Base-by-base conservation (phyloP, 768 basidiomycete species). In the Calocybe cyanea region DNA sequence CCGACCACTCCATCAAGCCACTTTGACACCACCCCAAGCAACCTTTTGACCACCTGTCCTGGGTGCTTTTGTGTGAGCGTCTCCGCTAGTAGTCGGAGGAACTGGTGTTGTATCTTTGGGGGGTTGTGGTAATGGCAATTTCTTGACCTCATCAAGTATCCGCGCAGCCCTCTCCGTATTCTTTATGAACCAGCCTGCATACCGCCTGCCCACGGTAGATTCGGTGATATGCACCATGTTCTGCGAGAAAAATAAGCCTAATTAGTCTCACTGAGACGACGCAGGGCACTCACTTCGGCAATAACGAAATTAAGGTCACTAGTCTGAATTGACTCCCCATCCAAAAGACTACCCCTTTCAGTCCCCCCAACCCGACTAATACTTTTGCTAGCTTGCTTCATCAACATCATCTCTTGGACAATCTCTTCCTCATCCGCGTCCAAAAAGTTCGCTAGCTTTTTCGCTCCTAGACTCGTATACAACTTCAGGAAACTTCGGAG, bases 221-320 rank as follows among this genome's bases (percentile, higher is more conserved):
- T 98, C 94, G 2, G 90, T 86, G 52, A 98, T 92, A 56, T 95
- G 90, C 7, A 98, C 87, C 87, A 94, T 94, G 62, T 93, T 91
- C 94, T 97, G 55, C 18, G 31, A 30, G 32, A 21, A 13, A 20
- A 21, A 35, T 18, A 14, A 19, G 49, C 20, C 18, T 24, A 41
- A 10, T 40, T 15, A 11, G 10, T 34, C 28, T 18, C 5, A 17
- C 8, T 17, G 19, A 25, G 10, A 31, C 20, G 13, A 8, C 35
- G 23, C 1, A 31, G 34, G 18, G 48, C 35, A 68, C 82, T 57
- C 54, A 92, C 94, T 72, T 92, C 88, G 51, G 93, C 84, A 56
- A 98, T 94, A 46, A 88, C 86, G 59, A 98, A 99, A 66, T 95
- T 94, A 58, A 98, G 66, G 67, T 98, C 95, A 66, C 90, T 93